phyloP scores from a whole-genome alignment of 768 basidiomycete genomes.

The Phlebiopsis flavidoalba region DNA sequence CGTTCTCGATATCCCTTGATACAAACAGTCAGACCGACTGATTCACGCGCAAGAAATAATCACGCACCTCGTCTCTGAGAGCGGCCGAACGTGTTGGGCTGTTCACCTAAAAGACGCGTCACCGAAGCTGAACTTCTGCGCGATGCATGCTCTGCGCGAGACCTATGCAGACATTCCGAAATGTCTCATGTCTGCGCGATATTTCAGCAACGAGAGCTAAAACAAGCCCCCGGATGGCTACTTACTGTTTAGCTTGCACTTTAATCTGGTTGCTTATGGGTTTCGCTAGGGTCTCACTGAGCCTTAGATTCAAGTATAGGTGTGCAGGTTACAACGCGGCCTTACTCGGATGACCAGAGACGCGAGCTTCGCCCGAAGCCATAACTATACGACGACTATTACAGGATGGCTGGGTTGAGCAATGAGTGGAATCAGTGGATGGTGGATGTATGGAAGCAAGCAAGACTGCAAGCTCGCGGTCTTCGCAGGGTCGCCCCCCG shows the following conservation, averaged over 20 bases:
- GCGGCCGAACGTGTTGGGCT: conserved; percentile 66
- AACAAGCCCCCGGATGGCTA: conserved; percentile 6
- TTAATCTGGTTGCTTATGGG: conserved; percentile 69
- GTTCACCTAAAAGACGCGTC: conserved; percentile 74
- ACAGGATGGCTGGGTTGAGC: neutral
- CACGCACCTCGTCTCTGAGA: conserved; percentile 69
- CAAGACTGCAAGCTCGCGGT: neutral
- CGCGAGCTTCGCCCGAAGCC: conserved; percentile 71
- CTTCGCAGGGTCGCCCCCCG: too few species aligned
- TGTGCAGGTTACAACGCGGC: conserved; percentile 10
- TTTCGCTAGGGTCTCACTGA: conserved; percentile 71
- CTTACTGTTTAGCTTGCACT: conserved; percentile 68
- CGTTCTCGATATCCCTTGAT: conserved; percentile 75
- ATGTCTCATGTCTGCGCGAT: conserved; percentile 56
- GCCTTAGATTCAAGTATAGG: conserved; percentile 6
- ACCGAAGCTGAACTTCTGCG: conserved; percentile 65
- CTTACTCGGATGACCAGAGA: conserved; percentile 72
- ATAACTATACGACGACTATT: conserved; percentile 29
- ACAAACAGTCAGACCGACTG: neutral
- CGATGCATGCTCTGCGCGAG: conserved; percentile 78
- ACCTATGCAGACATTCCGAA: conserved; percentile 63
- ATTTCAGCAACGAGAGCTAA: neutral
- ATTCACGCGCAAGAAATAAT: neutral
- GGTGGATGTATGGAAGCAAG: neutral
- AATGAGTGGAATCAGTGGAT: neutral